Evolutionary conservation across 441 rosid species (phyloP).

Genomic region (Croton setiger): DNA sequence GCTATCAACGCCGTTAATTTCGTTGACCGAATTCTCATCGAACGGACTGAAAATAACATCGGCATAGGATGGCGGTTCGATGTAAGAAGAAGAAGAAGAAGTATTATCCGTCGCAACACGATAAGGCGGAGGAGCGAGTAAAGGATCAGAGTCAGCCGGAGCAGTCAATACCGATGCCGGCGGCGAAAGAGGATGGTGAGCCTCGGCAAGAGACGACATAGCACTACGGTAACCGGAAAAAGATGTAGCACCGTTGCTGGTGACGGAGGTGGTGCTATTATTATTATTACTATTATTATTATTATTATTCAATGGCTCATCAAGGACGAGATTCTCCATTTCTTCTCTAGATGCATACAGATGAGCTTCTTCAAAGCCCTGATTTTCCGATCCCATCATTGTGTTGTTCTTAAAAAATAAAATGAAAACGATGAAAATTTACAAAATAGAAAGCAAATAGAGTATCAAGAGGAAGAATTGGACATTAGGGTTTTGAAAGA

Average conservation of each 20-base stretch:
- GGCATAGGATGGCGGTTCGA: slow-evolving; percentile 80
- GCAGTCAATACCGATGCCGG: slow-evolving; percentile 41
- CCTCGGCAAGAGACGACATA: slow-evolving; percentile 40
- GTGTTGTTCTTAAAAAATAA: slow-evolving; percentile 20
- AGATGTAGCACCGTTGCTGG: slow-evolving; percentile 32
- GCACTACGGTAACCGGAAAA: slow-evolving; percentile 61
- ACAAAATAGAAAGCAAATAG: neutral
- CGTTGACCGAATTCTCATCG: slow-evolving; percentile 44
- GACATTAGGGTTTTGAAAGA: slow-evolving; percentile 3
- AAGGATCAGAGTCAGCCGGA: slow-evolving; percentile 68
- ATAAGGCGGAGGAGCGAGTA: slow-evolving; percentile 42
- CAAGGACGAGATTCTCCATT: slow-evolving; percentile 68
- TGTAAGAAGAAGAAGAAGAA: slow-evolving; percentile 35
- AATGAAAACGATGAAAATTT: neutral
- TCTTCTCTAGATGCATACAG: slow-evolving; percentile 53
- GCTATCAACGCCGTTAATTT: slow-evolving; percentile 52
- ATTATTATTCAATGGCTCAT: slow-evolving; percentile 31
- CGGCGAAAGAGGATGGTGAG: slow-evolving; percentile 54
- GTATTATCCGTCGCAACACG: slow-evolving; percentile 26
- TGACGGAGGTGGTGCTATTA: neutral
- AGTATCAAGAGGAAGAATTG: neutral
- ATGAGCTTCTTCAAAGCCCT: slow-evolving; percentile 44
- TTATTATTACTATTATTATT: too few species aligned
- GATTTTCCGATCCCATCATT: slow-evolving; percentile 88
- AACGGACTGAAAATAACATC: slow-evolving; percentile 75